These are phyloP conservation scores for Citrullus colocynthis DNA, from an alignment of 306 rosid genomes.

Conservation along the genomic window DNA sequence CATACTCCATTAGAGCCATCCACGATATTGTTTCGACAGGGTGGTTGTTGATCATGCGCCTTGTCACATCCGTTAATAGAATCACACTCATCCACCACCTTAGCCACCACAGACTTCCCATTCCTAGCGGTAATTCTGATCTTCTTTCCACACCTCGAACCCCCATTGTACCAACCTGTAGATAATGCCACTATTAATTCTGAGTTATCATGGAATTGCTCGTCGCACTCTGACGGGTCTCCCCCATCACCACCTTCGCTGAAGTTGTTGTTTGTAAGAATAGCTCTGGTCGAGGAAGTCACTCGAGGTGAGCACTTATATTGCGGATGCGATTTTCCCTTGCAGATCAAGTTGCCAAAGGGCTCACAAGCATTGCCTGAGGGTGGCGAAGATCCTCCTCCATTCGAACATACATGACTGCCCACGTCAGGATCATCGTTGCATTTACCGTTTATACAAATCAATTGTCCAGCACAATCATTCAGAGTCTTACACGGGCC, in stretches of 20 bases:
- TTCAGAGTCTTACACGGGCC: slow-evolving; percentile 19
- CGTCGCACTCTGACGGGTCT: slow-evolving; percentile 19
- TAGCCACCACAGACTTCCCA: slow-evolving; percentile 11
- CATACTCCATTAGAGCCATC: slow-evolving; percentile 40
- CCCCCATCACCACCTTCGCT: slow-evolving; percentile 26
- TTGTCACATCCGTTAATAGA: slow-evolving; percentile 22
- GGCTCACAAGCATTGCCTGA: not conserved
- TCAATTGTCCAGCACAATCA: slow-evolving; percentile 35
- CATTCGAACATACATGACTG: slow-evolving; percentile 13
- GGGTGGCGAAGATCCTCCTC: not conserved
- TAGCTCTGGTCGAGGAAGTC: slow-evolving; percentile 15
- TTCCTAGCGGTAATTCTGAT: slow-evolving; percentile 13
- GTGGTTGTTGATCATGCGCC: slow-evolving; percentile 32
- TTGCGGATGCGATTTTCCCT: not conserved
- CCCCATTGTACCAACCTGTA: slow-evolving; percentile 29
- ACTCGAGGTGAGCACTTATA: slow-evolving; percentile 17
- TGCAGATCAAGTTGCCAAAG: slow-evolving; percentile 10
- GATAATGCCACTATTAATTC: slow-evolving; percentile 36
- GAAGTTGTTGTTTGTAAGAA: slow-evolving; percentile 30
- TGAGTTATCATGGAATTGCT: slow-evolving; percentile 4
- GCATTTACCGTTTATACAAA: slow-evolving; percentile 32
- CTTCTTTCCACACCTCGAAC: slow-evolving; percentile 23
- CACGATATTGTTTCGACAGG: slow-evolving; percentile 28
- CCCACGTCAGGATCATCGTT: slow-evolving; percentile 34
- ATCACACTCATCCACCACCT: not conserved